Base-by-base conservation (phyloP, 1,284 basidiomycete genomes). In the Sparassis latifolia region DNA sequence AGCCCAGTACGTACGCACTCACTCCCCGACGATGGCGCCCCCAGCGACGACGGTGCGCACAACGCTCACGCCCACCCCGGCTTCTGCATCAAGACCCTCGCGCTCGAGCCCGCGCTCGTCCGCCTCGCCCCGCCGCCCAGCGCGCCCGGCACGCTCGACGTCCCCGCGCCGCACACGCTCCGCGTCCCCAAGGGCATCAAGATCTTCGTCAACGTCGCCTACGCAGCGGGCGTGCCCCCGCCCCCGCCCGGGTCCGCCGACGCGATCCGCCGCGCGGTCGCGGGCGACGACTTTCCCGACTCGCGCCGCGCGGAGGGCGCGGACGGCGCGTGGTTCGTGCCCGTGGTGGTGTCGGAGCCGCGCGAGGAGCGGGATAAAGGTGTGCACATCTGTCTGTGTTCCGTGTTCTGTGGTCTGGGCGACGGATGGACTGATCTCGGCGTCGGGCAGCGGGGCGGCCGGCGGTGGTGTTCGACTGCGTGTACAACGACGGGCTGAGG, bases 121-220 rank as follows among this genome's bases (percentile, higher is more conserved):
- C 59, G 39, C 38, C 50, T 51, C 44, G 33, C 48, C 53, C 43
- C 33, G 32, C 55, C 40, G 66, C 53, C 47, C 33, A 46, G n/a
- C 51, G 42, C 33, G 42, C 53, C 38, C 67, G 64, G 54, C 50
- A 67, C 33, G 52, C 58, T 46, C 58, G 45, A 6, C 52, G 55
- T 33, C 43, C 49, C 45, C 20, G 69, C 27, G 65, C 69, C 47
- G 65, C 68, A 31, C 42, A 56, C 59, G 29, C 46, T 62, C 29
- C 37, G 57, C 44, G 66, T 85, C 28, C 70, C 76, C 12, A 64
- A 70, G 33, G 76, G 74, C 29, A 63, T 67, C 53, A 89, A 89
- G 64, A 64, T 88, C 12, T 89, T 89, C 62, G 67, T 88, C 35
- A 89, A 89, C 61, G 69, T 89, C 9, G 78, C 80, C 27, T 89